Conservation (phyloP, 768 basidiomycete genomes). For the Infundibulicybe gibba region DNA sequence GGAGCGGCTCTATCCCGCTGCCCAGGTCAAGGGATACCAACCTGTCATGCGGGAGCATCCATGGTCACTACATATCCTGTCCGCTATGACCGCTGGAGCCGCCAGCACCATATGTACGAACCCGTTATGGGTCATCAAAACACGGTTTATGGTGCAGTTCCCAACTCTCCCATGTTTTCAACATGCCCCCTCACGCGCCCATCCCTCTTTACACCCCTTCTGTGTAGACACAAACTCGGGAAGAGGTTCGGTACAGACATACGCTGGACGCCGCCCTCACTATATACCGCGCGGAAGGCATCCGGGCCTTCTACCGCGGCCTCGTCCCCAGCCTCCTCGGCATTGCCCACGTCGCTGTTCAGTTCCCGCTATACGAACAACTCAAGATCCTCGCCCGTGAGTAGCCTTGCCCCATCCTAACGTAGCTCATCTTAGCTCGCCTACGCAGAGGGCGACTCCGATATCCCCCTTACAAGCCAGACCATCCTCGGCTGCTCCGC, state of each 20-base stretch:
- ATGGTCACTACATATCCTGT: slow-evolving; percentile 86
- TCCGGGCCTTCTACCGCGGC: slow-evolving; percentile 90
- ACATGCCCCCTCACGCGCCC: slow-evolving; percentile 4
- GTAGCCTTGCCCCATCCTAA: slow-evolving; percentile 25
- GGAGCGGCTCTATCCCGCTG: slow-evolving; percentile 72
- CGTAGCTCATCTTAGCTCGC: slow-evolving; percentile 3
- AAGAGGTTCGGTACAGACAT: slow-evolving; percentile 79
- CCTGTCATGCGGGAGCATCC: slow-evolving; percentile 77
- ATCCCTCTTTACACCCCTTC: not conserved
- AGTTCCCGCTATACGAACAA: slow-evolving; percentile 95
- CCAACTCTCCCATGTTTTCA: slow-evolving; percentile 3
- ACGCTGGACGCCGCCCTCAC: slow-evolving; percentile 87
- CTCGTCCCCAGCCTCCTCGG: slow-evolving; percentile 91
- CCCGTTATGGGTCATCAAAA: slow-evolving; percentile 99
- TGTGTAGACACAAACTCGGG: slow-evolving; percentile 73
- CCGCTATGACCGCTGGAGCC: slow-evolving; percentile 95
- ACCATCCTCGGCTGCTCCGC: slow-evolving; percentile 88
- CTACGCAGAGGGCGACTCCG: slow-evolving; percentile 38
- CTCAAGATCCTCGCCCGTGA: slow-evolving; percentile 84
- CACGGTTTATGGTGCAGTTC: slow-evolving; percentile 86
- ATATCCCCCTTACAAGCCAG: slow-evolving; percentile 47
- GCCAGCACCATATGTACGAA: slow-evolving; percentile 92
- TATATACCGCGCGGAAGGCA: slow-evolving; percentile 89
- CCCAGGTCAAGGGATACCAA: slow-evolving; percentile 84
- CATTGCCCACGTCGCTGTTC: slow-evolving; percentile 92